These are phyloP conservation scores for Rhododendron ferrugineum DNA, from an alignment of 148 eudicot genomes.

Conservation along the genomic window DNA sequence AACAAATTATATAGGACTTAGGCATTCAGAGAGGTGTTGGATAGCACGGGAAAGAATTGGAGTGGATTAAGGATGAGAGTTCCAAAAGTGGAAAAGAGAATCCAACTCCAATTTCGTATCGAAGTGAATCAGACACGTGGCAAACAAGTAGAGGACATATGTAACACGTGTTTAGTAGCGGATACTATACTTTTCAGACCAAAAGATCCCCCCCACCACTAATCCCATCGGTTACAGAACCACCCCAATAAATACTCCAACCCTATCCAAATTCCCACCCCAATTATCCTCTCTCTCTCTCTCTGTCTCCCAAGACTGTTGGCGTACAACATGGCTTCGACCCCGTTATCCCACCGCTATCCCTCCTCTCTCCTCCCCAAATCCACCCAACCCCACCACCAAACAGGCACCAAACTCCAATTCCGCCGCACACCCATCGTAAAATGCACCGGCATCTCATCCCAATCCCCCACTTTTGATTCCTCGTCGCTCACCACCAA, in stretches of 20 bases:
- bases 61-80: too few species aligned
- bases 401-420: neutral
- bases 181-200: neutral
- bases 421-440: neutral
- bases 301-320: neutral
- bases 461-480: slow-evolving; percentile 7
- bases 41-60: too few species aligned
- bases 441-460: neutral
- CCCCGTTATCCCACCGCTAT: neutral
- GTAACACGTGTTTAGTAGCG: neutral
- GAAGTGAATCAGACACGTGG: neutral
- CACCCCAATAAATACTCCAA: neutral
- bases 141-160: neutral
- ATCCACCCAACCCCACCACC: slow-evolving; percentile 7
- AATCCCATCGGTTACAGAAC: neutral
- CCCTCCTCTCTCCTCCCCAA: slow-evolving; percentile 16
- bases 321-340: neutral
- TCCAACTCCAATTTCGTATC: too few species aligned
- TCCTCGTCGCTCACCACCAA: neutral
- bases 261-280: neutral
- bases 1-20: too few species aligned
- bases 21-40: too few species aligned
- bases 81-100: too few species aligned
- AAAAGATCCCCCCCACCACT: neutral
- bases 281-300: neutral